These are phyloP conservation scores for Wickerhamiella bombiphila DNA, from an alignment of 805 yeast species.

Conservation along the genomic window DNA sequence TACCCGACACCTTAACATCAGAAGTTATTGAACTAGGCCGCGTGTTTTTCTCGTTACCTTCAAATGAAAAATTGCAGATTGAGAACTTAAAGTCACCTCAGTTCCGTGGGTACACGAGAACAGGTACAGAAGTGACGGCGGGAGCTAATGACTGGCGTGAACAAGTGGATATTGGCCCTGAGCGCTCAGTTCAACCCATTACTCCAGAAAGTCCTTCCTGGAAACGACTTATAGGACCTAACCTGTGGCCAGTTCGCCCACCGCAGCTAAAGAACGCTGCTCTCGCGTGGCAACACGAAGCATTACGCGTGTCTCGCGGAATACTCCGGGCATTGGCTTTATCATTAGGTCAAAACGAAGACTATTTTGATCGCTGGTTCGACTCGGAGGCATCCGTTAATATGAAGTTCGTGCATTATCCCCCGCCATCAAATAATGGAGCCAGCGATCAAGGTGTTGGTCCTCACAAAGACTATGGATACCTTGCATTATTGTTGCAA, in stretches of 20 bases:
- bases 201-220: slow-evolving; percentile 17
- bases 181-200: neutral
- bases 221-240: slow-evolving; percentile 41
- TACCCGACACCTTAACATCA: slow-evolving; percentile 24
- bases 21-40: slow-evolving; percentile 28
- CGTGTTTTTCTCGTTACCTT: slow-evolving; percentile 33
- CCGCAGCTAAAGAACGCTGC: slow-evolving; percentile 36
- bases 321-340: slow-evolving; percentile 1
- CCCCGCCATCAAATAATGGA: slow-evolving; percentile 23
- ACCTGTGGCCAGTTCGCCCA: slow-evolving; percentile 12
- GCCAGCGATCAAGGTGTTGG: slow-evolving; percentile 41
- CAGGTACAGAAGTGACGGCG: slow-evolving; percentile 46
- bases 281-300: slow-evolving; percentile 35
- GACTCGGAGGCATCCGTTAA: slow-evolving; percentile 27
- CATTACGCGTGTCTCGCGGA: neutral
- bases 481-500: slow-evolving; percentile 45
- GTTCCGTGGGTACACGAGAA: slow-evolving; percentile 41
- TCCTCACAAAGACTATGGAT: slow-evolving; percentile 52
- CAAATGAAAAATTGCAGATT: slow-evolving; percentile 29
- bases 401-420: slow-evolving; percentile 41
- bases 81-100: slow-evolving; percentile 45
- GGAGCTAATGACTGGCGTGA: slow-evolving; percentile 41
- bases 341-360: slow-evolving; percentile 33
- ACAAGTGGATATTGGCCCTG: slow-evolving; percentile 39
- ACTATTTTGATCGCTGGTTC: slow-evolving; percentile 31